Percentiles rank a stretch among this genome's conserved stretches.
Evolutionary conservation across 768 basidiomycete genomes (phyloP).

Genomic region (Chiua virens): DNA sequence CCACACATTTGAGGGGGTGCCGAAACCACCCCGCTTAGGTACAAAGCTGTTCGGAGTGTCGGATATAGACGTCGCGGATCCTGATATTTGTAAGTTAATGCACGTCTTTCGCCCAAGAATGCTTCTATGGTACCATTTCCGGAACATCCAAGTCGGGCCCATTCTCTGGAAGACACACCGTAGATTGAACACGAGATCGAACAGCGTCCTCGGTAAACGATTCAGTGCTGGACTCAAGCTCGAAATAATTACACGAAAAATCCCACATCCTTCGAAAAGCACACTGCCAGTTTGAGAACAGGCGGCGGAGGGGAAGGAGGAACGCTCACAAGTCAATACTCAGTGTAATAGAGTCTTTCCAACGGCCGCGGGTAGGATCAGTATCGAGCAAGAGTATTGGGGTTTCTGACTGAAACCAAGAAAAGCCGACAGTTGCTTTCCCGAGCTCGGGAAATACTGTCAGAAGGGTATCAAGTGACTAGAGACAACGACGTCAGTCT

Average conservation of each 20-base stretch:
- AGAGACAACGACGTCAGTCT: slow-evolving; percentile 1
- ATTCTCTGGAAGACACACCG: neutral
- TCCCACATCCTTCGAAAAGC: slow-evolving; percentile 21
- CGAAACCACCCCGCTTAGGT: neutral
- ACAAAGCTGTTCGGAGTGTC: too few relatives aligned
- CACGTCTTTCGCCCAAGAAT: slow-evolving; percentile 1
- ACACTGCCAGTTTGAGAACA: neutral
- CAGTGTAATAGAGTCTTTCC: slow-evolving; percentile 21
- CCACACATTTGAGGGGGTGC: neutral
- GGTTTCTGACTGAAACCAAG: slow-evolving; percentile 28
- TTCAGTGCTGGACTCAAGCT: slow-evolving; percentile 13
- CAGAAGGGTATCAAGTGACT: slow-evolving; percentile 24
- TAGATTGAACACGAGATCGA: neutral
- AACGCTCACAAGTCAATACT: slow-evolving; percentile 21
- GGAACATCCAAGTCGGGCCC: neutral
- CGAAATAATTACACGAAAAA: slow-evolving; percentile 20
- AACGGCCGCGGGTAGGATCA: slow-evolving; percentile 8
- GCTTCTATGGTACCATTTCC: slow-evolving; percentile 10
- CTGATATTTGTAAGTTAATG: slow-evolving; percentile 13
- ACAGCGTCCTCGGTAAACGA: neutral
- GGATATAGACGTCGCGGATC: neutral
- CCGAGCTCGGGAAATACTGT: slow-evolving; percentile 25
- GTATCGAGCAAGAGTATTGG: slow-evolving; percentile 25
- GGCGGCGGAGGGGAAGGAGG: neutral
- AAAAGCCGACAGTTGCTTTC: slow-evolving; percentile 19